These are phyloP conservation scores for Elymus sibiricus DNA, from an alignment of 176 grass and related monocot species.

Conservation along the genomic window DNA sequence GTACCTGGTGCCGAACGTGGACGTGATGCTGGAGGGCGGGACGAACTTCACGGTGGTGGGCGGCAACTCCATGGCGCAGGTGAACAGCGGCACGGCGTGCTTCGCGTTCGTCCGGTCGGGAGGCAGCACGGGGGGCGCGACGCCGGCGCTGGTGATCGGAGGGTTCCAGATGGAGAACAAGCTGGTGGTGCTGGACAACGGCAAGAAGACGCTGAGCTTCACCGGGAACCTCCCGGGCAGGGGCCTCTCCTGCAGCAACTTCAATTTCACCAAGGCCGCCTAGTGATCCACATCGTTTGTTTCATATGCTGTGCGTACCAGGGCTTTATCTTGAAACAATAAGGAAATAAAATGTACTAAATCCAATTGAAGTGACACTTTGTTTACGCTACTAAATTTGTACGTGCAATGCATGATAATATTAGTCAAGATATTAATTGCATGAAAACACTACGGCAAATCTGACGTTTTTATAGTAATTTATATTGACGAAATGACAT, in stretches of 20 bases:
- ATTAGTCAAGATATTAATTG: too few relatives aligned
- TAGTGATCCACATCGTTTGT: not conserved
- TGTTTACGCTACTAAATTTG: too few relatives aligned
- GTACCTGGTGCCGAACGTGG: slow-evolving; percentile 48
- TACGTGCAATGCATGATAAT: too few relatives aligned
- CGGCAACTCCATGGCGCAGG: slow-evolving; percentile 49
- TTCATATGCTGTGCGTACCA: too few relatives aligned
- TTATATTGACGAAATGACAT: too few relatives aligned
- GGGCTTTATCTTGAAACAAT: too few relatives aligned
- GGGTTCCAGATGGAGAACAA: slow-evolving; percentile 75
- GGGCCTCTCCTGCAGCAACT: slow-evolving; percentile 42
- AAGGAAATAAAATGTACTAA: too few relatives aligned
- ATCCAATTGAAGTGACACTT: too few relatives aligned
- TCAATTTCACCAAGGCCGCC: slow-evolving; percentile 39
- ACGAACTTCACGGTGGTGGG: slow-evolving; percentile 44
- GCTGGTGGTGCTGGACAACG: slow-evolving; percentile 49
- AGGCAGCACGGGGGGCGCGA: not conserved
- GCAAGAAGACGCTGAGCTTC: slow-evolving; percentile 33
- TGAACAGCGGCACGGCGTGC: slow-evolving; percentile 40
- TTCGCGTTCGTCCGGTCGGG: slow-evolving; percentile 27
- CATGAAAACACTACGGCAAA: too few relatives aligned
- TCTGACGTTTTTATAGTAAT: too few relatives aligned
- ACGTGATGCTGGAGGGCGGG: slow-evolving; percentile 38
- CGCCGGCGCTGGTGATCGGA: slow-evolving; percentile 38
- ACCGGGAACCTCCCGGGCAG: slow-evolving; percentile 1